These are phyloP conservation scores for Solanum hybrid DNA, from an alignment of 305 asterid species.

Conservation along the genomic window DNA sequence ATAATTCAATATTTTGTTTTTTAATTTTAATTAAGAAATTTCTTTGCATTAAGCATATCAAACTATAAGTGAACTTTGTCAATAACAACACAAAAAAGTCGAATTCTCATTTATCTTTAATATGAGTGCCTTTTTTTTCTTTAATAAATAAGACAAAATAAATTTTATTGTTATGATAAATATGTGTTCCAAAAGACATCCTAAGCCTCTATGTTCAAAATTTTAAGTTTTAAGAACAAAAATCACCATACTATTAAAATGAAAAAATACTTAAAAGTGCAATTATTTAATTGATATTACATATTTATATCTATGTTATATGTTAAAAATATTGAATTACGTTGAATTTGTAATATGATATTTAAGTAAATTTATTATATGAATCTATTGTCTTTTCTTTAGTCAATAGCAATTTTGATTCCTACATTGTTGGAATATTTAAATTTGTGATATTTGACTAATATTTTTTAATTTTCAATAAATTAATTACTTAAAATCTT, in stretches of 20 bases:
- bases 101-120: no score
- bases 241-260: background rate
- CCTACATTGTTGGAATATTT: no score
- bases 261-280: background rate
- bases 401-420: background rate
- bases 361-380: background rate
- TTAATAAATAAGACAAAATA: no score
- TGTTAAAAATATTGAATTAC: no score
- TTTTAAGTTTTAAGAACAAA: background rate
- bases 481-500: background rate
- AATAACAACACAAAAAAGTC: no score
- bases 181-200: background rate
- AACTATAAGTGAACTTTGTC: background rate
- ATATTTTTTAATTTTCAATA: no score
- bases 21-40: no score
- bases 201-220: background rate
- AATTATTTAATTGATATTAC: no score
- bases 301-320: no score
- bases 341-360: background rate
- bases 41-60: no score
- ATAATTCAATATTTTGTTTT: fast-evolving
- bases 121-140: background rate
- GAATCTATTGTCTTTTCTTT: background rate
- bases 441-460: background rate
- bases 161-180: background rate